phyloP scores from a whole-genome alignment of 495 filamentous ascomycete genomes.

The Penicillium soppii region DNA sequence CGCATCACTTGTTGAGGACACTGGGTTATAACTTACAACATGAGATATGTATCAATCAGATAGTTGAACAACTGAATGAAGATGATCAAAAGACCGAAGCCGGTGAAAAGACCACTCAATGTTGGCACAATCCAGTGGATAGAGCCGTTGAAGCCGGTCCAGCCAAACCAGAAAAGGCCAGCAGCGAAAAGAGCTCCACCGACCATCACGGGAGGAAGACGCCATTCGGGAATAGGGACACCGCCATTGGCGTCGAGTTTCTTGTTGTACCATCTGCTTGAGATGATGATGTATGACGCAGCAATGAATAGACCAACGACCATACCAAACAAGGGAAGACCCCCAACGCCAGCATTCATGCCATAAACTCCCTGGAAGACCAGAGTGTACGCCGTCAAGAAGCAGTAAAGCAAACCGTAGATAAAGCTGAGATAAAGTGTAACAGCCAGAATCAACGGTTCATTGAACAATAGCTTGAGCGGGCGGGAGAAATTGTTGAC shows the following conservation, averaged over 20 bases:
- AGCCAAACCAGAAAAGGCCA: constrained; percentile 88
- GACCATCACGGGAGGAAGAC: constrained; percentile 73
- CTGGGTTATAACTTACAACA: constrained; percentile 61
- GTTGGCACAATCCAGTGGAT: constrained; percentile 87
- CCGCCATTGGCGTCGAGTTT: constrained; percentile 72
- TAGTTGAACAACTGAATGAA: constrained; percentile 87
- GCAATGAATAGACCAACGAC: constrained; percentile 42
- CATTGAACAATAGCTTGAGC: constrained; percentile 24
- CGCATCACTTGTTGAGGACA: background rate
- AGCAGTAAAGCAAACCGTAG: constrained; percentile 46
- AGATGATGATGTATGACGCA: constrained; percentile 28
- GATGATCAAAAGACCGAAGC: constrained; percentile 70
- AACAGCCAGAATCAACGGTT: constrained; percentile 29
- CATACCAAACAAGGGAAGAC: constrained; percentile 44
- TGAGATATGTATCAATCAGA: constrained; percentile 83
- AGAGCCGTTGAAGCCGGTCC: constrained; percentile 63
- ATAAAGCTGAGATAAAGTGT: constrained; percentile 37
- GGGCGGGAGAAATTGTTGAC: constrained; percentile 36
- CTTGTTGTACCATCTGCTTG: constrained; percentile 37
- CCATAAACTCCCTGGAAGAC: constrained; percentile 42
- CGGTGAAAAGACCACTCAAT: constrained; percentile 63
- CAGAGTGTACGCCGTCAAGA: constrained; percentile 44
- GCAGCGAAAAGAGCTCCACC: constrained; percentile 71
- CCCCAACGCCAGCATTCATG: constrained; percentile 37
- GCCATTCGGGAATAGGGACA: constrained; percentile 82